phyloP scores from a whole-genome alignment of 371 early-diverging fungal genomes.

The Mucor sp. region DNA sequence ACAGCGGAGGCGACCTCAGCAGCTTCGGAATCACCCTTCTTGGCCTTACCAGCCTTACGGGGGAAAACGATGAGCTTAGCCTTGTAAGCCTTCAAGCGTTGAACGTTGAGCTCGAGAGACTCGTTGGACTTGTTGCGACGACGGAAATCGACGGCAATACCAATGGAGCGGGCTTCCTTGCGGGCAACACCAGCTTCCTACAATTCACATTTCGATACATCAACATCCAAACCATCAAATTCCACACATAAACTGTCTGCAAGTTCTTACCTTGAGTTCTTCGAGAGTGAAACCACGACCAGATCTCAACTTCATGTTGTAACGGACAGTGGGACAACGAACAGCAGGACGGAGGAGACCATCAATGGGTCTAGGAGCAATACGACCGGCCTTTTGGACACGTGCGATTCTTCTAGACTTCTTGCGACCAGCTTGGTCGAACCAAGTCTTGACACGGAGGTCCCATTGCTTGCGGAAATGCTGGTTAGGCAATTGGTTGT shows the following conservation, averaged over 20 bases:
- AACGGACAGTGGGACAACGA: conserved; percentile 96
- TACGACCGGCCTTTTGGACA: conserved; percentile 92
- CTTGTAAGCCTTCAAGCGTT: conserved; percentile 97
- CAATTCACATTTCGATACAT: not conserved
- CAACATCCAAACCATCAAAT: not conserved
- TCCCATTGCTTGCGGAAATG: conserved; percentile 99
- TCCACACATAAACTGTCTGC: not conserved
- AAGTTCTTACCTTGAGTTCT: conserved; percentile 89
- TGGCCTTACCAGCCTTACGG: conserved; percentile 85
- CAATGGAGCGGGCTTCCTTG: conserved; percentile 96
- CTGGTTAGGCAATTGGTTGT: conserved; percentile 97
- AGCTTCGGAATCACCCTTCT: conserved; percentile 71
- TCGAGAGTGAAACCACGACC: conserved; percentile 99
- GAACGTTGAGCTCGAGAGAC: conserved; percentile 93
- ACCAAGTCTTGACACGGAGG: conserved; percentile 98
- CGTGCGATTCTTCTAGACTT: conserved; percentile 88
- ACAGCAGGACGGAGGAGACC: conserved; percentile 98
- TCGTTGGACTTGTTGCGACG: conserved; percentile 98
- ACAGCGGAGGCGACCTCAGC: conserved; percentile 67
- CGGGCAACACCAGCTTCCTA: conserved; percentile 93
- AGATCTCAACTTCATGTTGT: conserved; percentile 98
- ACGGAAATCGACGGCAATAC: conserved; percentile 98
- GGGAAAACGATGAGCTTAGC: conserved; percentile 77
- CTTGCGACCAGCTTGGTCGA: conserved; percentile 98
- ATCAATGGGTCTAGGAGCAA: conserved; percentile 98